phyloP scores from a whole-genome alignment of 257 asterid genomes.

The Anisodus tanguticus region DNA sequence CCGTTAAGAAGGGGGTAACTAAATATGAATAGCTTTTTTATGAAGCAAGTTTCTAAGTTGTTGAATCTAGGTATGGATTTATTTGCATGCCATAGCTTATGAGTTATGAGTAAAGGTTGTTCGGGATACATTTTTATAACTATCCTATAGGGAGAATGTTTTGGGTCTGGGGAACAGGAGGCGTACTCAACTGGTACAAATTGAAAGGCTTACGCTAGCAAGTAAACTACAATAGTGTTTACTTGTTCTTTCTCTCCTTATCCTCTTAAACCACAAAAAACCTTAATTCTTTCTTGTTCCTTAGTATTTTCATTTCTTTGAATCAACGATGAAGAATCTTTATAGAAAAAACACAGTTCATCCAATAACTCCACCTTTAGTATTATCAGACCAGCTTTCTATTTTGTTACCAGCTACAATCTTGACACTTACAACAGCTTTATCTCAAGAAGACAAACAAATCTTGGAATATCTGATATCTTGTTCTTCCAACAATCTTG shows the following conservation, averaged over 20 bases:
- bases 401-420: conserved; percentile 45
- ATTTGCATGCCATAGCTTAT: too few relatives aligned
- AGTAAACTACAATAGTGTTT: too few relatives aligned
- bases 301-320: background rate
- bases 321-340: conserved; percentile 41
- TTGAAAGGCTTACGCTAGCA: too few relatives aligned
- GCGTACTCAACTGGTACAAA: too few relatives aligned
- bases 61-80: too few relatives aligned
- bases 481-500: conserved; percentile 35
- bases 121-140: too few relatives aligned
- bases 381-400: conserved; percentile 42
- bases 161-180: too few relatives aligned
- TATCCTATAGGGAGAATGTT: too few relatives aligned
- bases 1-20: too few relatives aligned
- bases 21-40: too few relatives aligned
- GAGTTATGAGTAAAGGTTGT: too few relatives aligned
- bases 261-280: background rate
- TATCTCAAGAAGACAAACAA: conserved; percentile 45
- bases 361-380: conserved; percentile 36
- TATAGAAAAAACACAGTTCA: conserved; percentile 40
- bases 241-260: background rate
- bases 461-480: conserved; percentile 47
- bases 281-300: background rate
- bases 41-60: too few relatives aligned
- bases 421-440: conserved; percentile 42